These are phyloP conservation scores for Albophoma yamanashiensis DNA, from an alignment of 2,329 filamentous ascomycete species.

Conservation along the genomic window DNA sequence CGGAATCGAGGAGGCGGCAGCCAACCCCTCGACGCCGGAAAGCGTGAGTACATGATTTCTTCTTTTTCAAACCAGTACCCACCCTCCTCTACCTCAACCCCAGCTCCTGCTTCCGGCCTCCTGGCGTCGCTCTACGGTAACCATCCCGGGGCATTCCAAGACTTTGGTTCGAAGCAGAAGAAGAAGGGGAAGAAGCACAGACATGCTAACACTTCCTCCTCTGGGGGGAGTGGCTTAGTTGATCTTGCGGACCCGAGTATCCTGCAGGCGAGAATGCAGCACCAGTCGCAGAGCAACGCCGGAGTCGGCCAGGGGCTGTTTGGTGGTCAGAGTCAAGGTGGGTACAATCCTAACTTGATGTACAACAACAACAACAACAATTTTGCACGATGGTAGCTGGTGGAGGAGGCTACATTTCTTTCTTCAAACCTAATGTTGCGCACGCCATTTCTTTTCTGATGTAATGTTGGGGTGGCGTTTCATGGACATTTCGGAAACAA, in stretches of 20 bases:
- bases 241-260: conserved; percentile 99
- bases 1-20: conserved; percentile 54
- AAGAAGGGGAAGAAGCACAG: conserved; percentile 99
- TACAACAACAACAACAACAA: conserved; percentile 61
- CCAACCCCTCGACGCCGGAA: conserved; percentile 74
- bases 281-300: conserved; percentile 70
- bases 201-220: conserved; percentile 99
- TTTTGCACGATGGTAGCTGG: conserved; percentile 55
- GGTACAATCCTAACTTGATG: conserved; percentile 83
- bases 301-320: conserved; percentile 84
- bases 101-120: conserved; percentile 83
- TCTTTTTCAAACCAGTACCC: conserved; percentile 82
- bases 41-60: conserved; percentile 98
- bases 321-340: conserved; percentile 84
- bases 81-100: conserved; percentile 68
- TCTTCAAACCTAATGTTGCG: conserved; percentile 8
- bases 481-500: conserved; percentile 12
- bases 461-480: conserved; percentile 14
- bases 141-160: conserved; percentile 79
- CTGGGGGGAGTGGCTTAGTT: conserved; percentile 96
- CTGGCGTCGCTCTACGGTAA: conserved; percentile 85
- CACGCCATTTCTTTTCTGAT: conserved; percentile 9
- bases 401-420: conserved; percentile 9
- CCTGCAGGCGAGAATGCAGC: conserved; percentile 94
- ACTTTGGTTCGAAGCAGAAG: conserved; percentile 94